phyloP scores from a whole-genome alignment of 2,329 filamentous ascomycete species.

The Meredithiella fracta region DNA sequence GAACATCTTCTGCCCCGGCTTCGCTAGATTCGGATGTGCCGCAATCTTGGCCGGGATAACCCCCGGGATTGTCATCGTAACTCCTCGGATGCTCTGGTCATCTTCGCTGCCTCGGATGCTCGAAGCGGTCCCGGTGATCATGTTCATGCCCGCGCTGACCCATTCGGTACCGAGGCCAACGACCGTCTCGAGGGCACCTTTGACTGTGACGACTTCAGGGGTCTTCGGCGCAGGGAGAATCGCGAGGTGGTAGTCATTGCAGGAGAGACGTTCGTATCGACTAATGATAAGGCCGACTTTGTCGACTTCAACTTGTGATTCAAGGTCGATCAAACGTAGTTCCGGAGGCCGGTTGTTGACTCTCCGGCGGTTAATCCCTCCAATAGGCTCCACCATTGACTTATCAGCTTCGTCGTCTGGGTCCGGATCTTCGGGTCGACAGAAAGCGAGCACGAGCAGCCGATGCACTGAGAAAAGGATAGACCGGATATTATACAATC shows the following conservation, averaged over 20 bases:
- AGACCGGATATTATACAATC: slow-evolving; percentile 97
- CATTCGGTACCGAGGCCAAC: slow-evolving; percentile 58
- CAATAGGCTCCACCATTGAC: slow-evolving; percentile 37
- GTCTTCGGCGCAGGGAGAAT: slow-evolving; percentile 57
- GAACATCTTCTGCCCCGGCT: slow-evolving; percentile 57
- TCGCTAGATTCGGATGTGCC: slow-evolving; percentile 38
- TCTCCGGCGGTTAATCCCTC: slow-evolving; percentile 46
- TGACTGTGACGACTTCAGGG: slow-evolving; percentile 25
- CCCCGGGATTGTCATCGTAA: not conserved
- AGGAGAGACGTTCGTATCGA: slow-evolving; percentile 69
- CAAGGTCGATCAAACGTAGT: slow-evolving; percentile 75
- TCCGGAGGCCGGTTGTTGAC: slow-evolving; percentile 75
- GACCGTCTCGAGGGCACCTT: slow-evolving; percentile 60
- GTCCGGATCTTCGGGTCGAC: slow-evolving; percentile 56
- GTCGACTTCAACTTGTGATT: slow-evolving; percentile 72
- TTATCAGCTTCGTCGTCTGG: slow-evolving; percentile 23
- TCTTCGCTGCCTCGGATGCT: slow-evolving; percentile 55
- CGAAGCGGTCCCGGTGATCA: slow-evolving; percentile 65
- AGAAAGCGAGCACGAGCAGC: slow-evolving; percentile 81
- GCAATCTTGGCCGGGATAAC: slow-evolving; percentile 24
- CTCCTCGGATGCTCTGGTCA: slow-evolving; percentile 14
- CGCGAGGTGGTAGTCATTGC: slow-evolving; percentile 81
- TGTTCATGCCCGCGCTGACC: slow-evolving; percentile 73
- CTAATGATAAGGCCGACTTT: slow-evolving; percentile 75
- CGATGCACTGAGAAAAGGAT: slow-evolving; percentile 88